A percentile compares a stretch with the other conserved stretches of the same genome.
Evolutionary conservation across 805 yeast genomes (phyloP).

Genomic region (Candida sithepensis): DNA sequence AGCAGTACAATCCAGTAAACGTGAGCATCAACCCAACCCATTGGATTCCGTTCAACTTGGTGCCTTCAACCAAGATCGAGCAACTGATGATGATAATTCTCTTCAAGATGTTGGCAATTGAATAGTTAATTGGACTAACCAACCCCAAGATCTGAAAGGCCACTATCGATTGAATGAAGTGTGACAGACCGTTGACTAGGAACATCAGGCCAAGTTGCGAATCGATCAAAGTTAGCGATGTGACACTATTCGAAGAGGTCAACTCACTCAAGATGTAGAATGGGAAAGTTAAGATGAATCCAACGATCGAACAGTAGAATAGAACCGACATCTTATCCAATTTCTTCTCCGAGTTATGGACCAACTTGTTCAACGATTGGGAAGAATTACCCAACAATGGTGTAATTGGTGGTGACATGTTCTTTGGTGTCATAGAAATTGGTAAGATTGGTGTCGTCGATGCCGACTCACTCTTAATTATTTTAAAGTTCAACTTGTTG

Average conservation of each 20-base stretch:
- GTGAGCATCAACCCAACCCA: constrained; percentile 54
- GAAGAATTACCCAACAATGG: constrained; percentile 25
- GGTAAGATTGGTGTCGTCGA: constrained; percentile 34
- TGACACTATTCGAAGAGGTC: constrained; percentile 29
- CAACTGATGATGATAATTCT: constrained; percentile 67
- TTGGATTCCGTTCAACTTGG: constrained; percentile 36
- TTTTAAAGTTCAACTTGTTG: constrained; percentile 24
- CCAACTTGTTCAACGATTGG: constrained; percentile 21
- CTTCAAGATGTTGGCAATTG: constrained; percentile 74
- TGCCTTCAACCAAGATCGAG: constrained; percentile 63
- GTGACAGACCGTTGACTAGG: constrained; percentile 61
- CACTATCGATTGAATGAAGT: constrained; percentile 66
- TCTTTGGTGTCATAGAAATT: constrained; percentile 26
- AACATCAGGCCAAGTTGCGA: constrained; percentile 35
- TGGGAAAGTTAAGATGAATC: constrained; percentile 64
- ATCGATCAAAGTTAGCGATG: constrained; percentile 30
- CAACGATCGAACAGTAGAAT: constrained; percentile 67
- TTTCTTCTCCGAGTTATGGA: constrained; percentile 33
- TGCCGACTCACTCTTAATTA: constrained; percentile 31
- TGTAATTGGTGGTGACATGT: constrained; percentile 23
- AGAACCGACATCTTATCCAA: constrained; percentile 69
- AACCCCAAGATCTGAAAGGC: constrained; percentile 75
- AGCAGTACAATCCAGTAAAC: constrained; percentile 60
- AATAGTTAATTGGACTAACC: constrained; percentile 72
- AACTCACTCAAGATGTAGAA: constrained; percentile 58